phyloP scores from a whole-genome alignment of 441 rosid genomes.

The Erysimum cheiri region DNA sequence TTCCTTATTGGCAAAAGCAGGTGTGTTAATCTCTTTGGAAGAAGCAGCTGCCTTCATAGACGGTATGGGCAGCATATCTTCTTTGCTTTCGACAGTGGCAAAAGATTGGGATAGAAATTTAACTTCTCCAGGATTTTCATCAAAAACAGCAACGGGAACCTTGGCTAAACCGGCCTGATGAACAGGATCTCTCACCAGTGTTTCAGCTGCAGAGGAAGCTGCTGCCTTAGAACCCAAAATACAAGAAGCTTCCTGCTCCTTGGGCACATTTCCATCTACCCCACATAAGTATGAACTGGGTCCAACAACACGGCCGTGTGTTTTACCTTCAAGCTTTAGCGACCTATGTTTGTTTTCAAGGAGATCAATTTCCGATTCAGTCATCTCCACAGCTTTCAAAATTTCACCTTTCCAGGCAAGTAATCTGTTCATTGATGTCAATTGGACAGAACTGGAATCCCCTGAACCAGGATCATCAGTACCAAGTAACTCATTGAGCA shows the following conservation, averaged over 20 bases:
- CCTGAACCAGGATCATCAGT: constrained; percentile 60
- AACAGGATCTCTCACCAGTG: constrained; percentile 45
- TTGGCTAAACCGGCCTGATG: constrained; percentile 52
- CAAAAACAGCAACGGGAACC: constrained; percentile 42
- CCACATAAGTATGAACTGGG: constrained; percentile 45
- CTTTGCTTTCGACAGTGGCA: constrained; percentile 44
- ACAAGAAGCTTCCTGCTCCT: constrained; percentile 48
- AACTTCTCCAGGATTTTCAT: constrained; percentile 75
- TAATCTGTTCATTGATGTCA: constrained; percentile 68
- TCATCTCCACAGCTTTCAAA: constrained; percentile 74
- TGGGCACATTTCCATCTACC: constrained; percentile 43
- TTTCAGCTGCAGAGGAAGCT: constrained; percentile 49
- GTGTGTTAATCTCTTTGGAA: constrained; percentile 33
- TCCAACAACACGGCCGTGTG: constrained; percentile 39
- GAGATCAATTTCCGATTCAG: constrained; percentile 88
- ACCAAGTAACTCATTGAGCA: constrained; percentile 73
- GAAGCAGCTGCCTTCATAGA: constrained; percentile 37
- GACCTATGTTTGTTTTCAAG: constrained; percentile 79
- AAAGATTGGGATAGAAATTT: constrained; percentile 55
- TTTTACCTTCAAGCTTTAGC: constrained; percentile 55
- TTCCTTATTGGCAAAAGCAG: constrained; percentile 46
- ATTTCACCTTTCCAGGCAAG: constrained; percentile 67
- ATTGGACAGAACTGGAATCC: constrained; percentile 65
- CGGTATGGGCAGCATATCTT: constrained; percentile 42
- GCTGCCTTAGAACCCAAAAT: constrained; percentile 59